These are phyloP conservation scores for Saccharum officinarum DNA, from an alignment of 176 grass and related monocot genomes.

Conservation along the genomic window DNA sequence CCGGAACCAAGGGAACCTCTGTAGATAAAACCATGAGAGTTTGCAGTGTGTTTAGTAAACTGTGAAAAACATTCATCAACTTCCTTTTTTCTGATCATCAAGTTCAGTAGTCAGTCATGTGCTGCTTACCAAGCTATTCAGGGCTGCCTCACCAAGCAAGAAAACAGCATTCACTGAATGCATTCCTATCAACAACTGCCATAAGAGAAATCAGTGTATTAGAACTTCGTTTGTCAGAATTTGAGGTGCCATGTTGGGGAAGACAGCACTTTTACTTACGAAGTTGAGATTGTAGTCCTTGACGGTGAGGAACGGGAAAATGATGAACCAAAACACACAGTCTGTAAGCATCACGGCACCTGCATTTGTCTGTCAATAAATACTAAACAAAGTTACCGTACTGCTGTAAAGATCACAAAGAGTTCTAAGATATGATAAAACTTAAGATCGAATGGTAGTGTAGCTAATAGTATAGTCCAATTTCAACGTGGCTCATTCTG, in stretches of 20 bases:
- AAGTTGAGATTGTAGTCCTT: constrained; percentile 91
- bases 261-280: constrained; percentile 44
- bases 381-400: constrained; percentile 7
- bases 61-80: background rate
- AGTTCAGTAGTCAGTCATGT: background rate
- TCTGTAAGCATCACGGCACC: constrained; percentile 95
- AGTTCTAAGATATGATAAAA: background rate
- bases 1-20: constrained; percentile 90
- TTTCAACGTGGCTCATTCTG: background rate
- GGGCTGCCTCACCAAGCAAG: constrained; percentile 74
- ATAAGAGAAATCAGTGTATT: background rate
- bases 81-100: background rate
- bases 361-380: constrained; percentile 76
- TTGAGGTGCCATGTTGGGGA: background rate
- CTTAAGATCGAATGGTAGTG: background rate
- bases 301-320: constrained; percentile 85
- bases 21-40: background rate
- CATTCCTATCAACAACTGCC: constrained; percentile 84
- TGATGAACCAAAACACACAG: constrained; percentile 98
- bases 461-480: background rate
- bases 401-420: background rate
- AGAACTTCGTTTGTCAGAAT: background rate
- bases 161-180: constrained; percentile 92
- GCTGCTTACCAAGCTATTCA: constrained; percentile 82
- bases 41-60: background rate